Conservation (phyloP, 2,329 filamentous ascomycete species). For the Paecilomyces formosus region DNA sequence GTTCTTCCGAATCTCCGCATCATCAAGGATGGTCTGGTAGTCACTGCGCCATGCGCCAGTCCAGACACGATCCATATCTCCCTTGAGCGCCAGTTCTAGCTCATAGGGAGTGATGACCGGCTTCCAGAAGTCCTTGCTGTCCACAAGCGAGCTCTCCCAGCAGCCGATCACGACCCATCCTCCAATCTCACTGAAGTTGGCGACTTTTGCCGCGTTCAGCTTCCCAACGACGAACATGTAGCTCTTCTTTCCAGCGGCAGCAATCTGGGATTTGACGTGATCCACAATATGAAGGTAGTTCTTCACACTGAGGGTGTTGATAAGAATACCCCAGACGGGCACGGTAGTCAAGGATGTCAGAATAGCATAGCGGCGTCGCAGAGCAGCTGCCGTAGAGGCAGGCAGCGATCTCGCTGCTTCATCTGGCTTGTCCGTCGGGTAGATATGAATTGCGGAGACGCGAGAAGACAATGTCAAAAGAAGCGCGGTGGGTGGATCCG, state of each 20-base stretch:
- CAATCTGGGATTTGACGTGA: conserved; percentile 64
- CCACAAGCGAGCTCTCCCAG: conserved; percentile 92
- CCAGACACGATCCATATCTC: conserved; percentile 73
- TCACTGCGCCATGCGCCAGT: conserved; percentile 83
- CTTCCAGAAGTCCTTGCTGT: conserved; percentile 80
- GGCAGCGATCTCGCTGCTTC: conserved; percentile 34
- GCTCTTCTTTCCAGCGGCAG: conserved; percentile 78
- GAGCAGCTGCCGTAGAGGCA: conserved; percentile 47
- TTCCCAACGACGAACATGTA: conserved; percentile 97
- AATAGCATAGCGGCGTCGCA: conserved; percentile 83
- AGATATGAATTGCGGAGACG: conserved; percentile 70
- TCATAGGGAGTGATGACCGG: conserved; percentile 96
- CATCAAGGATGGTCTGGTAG: conserved; percentile 61
- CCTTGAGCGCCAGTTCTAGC: conserved; percentile 66
- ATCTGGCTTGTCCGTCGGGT: conserved; percentile 47
- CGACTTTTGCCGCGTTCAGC: conserved; percentile 88
- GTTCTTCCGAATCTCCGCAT: conserved; percentile 14
- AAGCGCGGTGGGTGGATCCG: conserved; percentile 70
- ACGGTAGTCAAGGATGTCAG: conserved; percentile 72
- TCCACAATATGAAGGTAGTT: conserved; percentile 81
- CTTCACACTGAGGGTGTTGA: conserved; percentile 88
- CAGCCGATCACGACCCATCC: conserved; percentile 97
- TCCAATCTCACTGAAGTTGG: conserved; percentile 91
- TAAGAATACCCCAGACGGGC: conserved; percentile 83
- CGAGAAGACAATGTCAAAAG: conserved; percentile 81